phyloP scores from a whole-genome alignment of 2,329 filamentous ascomycete genomes.

The Septoria linicola region DNA sequence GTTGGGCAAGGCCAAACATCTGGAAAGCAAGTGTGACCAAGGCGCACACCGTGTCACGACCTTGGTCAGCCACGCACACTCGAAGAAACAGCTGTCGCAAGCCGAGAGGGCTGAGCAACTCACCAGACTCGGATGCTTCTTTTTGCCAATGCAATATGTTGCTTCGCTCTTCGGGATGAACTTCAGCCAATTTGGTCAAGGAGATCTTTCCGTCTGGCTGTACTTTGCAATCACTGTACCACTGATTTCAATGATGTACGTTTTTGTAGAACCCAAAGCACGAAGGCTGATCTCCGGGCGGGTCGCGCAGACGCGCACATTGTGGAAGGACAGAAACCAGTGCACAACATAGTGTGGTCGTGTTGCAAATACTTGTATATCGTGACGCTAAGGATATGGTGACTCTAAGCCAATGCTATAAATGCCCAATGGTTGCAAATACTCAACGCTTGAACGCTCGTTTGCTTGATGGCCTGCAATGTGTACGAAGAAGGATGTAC shows the following conservation, averaged over 20 bases:
- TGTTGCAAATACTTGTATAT: no score
- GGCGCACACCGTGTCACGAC: neutral
- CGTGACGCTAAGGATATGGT: no score
- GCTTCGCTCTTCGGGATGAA: slow-evolving; percentile 13
- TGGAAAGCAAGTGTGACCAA: neutral
- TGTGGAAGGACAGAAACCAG: neutral
- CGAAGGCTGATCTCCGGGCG: neutral
- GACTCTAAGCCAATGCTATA: no score
- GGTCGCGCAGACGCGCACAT: neutral
- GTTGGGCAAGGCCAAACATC: neutral
- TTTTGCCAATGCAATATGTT: slow-evolving; percentile 3
- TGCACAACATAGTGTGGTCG: neutral
- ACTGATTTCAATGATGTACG: neutral
- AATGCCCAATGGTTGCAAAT: no score
- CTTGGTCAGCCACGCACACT: neutral
- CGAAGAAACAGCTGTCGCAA: slow-evolving; percentile 2
- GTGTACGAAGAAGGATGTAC: no score
- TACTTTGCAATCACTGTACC: neutral
- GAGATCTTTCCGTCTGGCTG: slow-evolving; percentile 1
- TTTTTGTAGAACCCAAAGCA: neutral
- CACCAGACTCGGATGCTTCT: slow-evolving; percentile 7
- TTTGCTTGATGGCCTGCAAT: no score
- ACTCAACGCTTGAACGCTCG: neutral
- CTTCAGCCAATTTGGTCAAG: slow-evolving; percentile 6
- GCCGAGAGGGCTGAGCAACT: neutral